Evolutionary conservation across 495 filamentous ascomycete genomes (phyloP).

Genomic region (Penicillium alfredii): DNA sequence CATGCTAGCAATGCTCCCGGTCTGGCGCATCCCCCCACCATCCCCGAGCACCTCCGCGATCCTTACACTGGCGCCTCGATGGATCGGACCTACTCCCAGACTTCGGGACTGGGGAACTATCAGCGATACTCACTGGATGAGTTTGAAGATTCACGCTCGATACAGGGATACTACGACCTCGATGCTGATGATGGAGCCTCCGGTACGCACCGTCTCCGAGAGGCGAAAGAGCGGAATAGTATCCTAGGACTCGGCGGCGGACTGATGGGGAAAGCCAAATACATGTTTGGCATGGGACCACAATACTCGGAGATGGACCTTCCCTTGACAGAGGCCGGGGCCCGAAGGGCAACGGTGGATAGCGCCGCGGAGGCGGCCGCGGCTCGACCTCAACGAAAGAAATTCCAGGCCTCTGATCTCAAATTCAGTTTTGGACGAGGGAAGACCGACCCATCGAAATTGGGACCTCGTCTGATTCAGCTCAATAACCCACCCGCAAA

Average conservation of each 20-base stretch:
- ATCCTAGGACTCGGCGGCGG: conserved; percentile 81
- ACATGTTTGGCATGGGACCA: conserved; percentile 83
- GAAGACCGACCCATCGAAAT: conserved; percentile 79
- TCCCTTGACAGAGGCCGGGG: conserved; percentile 77
- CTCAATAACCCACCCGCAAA: conserved; percentile 98
- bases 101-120: conserved; percentile 78
- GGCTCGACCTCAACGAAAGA: conserved; percentile 43
- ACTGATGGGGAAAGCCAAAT: conserved; percentile 77
- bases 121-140: conserved; percentile 83
- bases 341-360: conserved; percentile 38
- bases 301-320: conserved; percentile 98
- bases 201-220: conserved; percentile 46
- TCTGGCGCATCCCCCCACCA: conserved; percentile 25
- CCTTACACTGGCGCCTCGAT: conserved; percentile 43
- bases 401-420: conserved; percentile 65
- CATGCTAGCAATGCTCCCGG: no score
- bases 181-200: conserved; percentile 48
- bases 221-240: conserved; percentile 74
- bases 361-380: conserved; percentile 28
- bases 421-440: conserved; percentile 90
- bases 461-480: conserved; percentile 90
- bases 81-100: conserved; percentile 69
- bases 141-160: conserved; percentile 69
- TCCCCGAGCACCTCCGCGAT: conserved; percentile 29
- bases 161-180: conserved; percentile 55